Evolutionary conservation across 1,284 basidiomycete genomes (phyloP).

Genomic region (Ustilago trichophora): DNA sequence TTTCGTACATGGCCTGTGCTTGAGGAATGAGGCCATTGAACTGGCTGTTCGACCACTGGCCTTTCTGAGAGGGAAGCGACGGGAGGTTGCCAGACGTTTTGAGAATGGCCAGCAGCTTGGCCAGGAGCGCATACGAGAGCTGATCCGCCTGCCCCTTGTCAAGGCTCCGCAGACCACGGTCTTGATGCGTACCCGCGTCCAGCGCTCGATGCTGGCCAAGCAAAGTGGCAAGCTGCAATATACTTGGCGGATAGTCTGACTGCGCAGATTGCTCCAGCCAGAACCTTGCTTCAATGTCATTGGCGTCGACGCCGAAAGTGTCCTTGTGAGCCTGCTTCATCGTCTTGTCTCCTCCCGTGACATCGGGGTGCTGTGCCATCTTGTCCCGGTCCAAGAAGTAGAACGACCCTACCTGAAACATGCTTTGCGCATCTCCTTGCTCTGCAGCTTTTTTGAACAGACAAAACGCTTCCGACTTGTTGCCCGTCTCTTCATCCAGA

Average conservation of each 20-base stretch:
- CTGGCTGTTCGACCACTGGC: conserved; percentile 44
- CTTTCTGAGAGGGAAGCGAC: conserved; percentile 40
- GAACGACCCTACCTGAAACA: conserved; percentile 55
- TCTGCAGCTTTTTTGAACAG: conserved; percentile 55
- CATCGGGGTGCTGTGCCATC: conserved; percentile 35
- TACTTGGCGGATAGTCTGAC: conserved; percentile 38
- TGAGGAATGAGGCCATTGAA: conserved; percentile 41
- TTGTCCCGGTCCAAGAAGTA: conserved; percentile 47
- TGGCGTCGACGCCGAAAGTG: conserved; percentile 48
- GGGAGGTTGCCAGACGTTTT: conserved; percentile 42
- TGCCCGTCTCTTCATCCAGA: conserved; percentile 6
- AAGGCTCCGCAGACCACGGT: conserved; percentile 17
- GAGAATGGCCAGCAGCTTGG: conserved; percentile 42
- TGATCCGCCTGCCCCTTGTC: conserved; percentile 33
- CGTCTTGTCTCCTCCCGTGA: conserved; percentile 26
- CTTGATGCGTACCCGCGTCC: conserved; percentile 4
- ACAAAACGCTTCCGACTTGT: conserved; percentile 28
- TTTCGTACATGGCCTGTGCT: conserved; percentile 44
- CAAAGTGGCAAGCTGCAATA: conserved; percentile 38
- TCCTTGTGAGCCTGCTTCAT: conserved; percentile 45
- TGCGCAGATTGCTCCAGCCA: conserved; percentile 49
- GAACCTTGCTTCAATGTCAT: conserved; percentile 50
- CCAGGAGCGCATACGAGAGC: conserved; percentile 36
- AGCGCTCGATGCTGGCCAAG: conserved; percentile 35
- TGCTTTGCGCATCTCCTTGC: conserved; percentile 54